Evolutionary conservation across 177 flowering plant species (phyloP).

Genomic region (Vitis hybrid): DNA sequence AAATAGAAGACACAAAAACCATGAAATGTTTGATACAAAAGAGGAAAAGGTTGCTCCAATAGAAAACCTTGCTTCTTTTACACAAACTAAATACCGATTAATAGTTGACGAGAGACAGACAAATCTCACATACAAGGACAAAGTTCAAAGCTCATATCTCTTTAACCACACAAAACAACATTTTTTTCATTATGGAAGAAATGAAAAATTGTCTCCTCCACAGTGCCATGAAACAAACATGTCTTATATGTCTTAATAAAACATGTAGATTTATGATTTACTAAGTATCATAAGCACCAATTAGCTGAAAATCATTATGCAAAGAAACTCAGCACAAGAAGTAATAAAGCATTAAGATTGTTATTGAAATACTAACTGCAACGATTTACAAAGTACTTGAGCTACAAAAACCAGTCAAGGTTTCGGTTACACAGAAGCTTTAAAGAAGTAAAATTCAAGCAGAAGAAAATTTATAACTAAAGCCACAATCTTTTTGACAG

Average conservation of each 20-base stretch:
- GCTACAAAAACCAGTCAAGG: conserved; percentile 29
- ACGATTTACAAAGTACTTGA: conserved; percentile 31
- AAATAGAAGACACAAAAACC: too few relatives aligned
- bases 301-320: neutral
- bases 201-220: neutral
- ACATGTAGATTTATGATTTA: neutral
- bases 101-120: neutral
- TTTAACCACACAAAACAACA: neutral
- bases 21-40: neutral
- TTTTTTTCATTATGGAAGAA: neutral
- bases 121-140: neutral
- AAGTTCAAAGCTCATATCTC: neutral
- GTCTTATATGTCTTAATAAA: neutral
- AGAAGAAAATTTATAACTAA: conserved; percentile 20
- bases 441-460: neutral
- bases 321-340: neutral
- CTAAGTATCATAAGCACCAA: neutral
- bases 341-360: conserved; percentile 8
- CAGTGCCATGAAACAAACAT: neutral
- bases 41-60: neutral
- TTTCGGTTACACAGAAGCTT: conserved; percentile 24
- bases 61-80: neutral
- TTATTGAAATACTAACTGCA: conserved; percentile 32
- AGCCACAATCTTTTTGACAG: conserved; percentile 26
- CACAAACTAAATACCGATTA: neutral